Evolutionary conservation across 192 early-diverging fungal species (phyloP), one percentile per base, ranked within the genome.

Genomic region (Geranomyces michiganensis): DNA sequence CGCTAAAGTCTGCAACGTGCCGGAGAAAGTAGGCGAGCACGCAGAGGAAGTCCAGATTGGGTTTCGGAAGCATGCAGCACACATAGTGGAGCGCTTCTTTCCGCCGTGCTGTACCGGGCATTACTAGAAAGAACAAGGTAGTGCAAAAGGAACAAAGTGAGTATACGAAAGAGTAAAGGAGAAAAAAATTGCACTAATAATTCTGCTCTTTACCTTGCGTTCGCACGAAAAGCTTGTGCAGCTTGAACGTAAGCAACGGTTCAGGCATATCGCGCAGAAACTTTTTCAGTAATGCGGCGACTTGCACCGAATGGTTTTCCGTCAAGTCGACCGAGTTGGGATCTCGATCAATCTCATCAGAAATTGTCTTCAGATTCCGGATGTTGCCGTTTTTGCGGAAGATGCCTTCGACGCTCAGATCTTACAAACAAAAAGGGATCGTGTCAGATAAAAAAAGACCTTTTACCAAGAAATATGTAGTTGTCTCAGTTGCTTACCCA

Each of bases 351-450:
- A 98, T 84, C 0, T 85, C 76, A 33, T 97, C 96, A 4, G 88
- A 87, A 17, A 95, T 71, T 32, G 93, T 91, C 62, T 95, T 96
- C 60, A 99, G 79, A 19, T 92, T 81, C 67, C 93, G 78, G 71
- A 99, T 96, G 71, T 99, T 99, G 8, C 97, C 97, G 75, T 98
- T 99, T 81, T 98, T 98, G 70, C 97, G 81, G 83, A 99, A 99
- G 12, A 98, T 92, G 8, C 97, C 97, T 74, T 98, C 96, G 21
- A 92, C 88, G 0, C 88, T 85, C 84, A 99, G 83, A 72, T 89
- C 88, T 87, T 56, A 53, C 6, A 53, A 8, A 8, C 6, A n/a
- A n/a, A n/a, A 15, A 53, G 24, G 19, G 6, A 15, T 8, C 3
- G 19, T 15, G 36, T 41, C 4, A 7, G 32, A 27, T 24, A 53